phyloP scores from a whole-genome alignment of 1,139 yeast species.

The Petasospora rhodanensis region DNA sequence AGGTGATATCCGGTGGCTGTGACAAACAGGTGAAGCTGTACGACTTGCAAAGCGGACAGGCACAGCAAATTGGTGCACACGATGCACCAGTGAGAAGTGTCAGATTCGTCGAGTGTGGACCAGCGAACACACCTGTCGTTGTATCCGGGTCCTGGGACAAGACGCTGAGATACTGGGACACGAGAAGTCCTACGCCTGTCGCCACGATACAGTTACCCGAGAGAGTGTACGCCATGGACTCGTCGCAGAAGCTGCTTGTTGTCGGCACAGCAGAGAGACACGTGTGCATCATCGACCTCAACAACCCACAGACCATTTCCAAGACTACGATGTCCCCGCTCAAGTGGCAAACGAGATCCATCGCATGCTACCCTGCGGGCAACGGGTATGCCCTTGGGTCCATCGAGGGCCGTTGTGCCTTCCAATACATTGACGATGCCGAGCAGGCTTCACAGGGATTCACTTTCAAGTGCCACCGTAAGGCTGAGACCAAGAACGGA shows the following conservation, averaged over 20 bases:
- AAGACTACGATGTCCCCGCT: slow-evolving; percentile 75
- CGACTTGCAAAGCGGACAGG: slow-evolving; percentile 79
- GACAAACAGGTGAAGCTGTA: slow-evolving; percentile 85
- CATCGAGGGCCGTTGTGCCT: slow-evolving; percentile 95
- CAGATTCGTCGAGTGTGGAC: slow-evolving; percentile 78
- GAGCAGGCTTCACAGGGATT: slow-evolving; percentile 73
- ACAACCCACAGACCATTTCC: slow-evolving; percentile 80
- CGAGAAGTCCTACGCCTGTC: slow-evolving; percentile 81
- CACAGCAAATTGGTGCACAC: slow-evolving; percentile 82
- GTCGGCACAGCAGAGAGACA: slow-evolving; percentile 93
- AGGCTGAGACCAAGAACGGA: slow-evolving; percentile 32
- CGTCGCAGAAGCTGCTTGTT: slow-evolving; percentile 73
- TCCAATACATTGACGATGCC: slow-evolving; percentile 83
- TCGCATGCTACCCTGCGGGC: slow-evolving; percentile 83
- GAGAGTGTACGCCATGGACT: slow-evolving; percentile 86
- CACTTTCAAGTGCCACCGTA: slow-evolving; percentile 92
- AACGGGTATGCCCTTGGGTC: slow-evolving; percentile 92
- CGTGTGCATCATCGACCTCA: slow-evolving; percentile 68
- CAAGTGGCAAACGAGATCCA: slow-evolving; percentile 83
- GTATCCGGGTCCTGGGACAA: slow-evolving; percentile 98
- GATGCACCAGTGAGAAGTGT: slow-evolving; percentile 76
- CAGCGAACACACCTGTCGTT: slow-evolving; percentile 73
- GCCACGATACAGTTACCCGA: slow-evolving; percentile 83
- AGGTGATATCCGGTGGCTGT: slow-evolving; percentile 87
- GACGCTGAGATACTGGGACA: slow-evolving; percentile 90